Percentiles rank a stretch among this genome's conserved stretches.
Conservation (phyloP, 2,329 filamentous ascomycete species). For the Cytospora leucostoma region DNA sequence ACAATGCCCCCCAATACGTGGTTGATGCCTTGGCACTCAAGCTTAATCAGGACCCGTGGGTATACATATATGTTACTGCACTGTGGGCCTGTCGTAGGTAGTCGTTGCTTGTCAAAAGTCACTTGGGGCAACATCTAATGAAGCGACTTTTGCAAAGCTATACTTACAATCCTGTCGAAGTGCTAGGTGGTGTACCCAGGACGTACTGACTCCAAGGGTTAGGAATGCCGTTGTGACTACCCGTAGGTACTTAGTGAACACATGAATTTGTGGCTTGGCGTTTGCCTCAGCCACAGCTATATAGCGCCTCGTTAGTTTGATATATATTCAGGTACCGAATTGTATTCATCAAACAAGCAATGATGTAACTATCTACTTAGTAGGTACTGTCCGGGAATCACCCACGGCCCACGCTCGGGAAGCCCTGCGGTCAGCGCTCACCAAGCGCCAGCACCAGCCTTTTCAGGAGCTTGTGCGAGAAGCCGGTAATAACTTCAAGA, state of each 20-base stretch:
- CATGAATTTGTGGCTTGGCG: slow-evolving; percentile 5
- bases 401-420: slow-evolving; percentile 13
- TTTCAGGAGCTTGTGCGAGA: slow-evolving; percentile 6
- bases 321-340: slow-evolving; percentile 19
- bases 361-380: slow-evolving; percentile 15
- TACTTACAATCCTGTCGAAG: too few species aligned
- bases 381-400: slow-evolving; percentile 5
- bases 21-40: background rate
- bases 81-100: too few species aligned
- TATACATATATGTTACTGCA: too few species aligned
- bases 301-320: background rate
- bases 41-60: too few species aligned
- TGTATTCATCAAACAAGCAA: background rate
- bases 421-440: slow-evolving; percentile 7
- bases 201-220: too few species aligned
- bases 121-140: too few species aligned
- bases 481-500: background rate
- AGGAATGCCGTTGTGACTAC: too few species aligned
- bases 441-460: background rate
- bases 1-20: background rate
- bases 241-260: background rate
- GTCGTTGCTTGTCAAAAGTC: too few species aligned
- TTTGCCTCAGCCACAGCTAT: background rate
- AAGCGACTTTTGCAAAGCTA: too few species aligned
- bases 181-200: too few species aligned